These are phyloP conservation scores for Penicillium antarcticum DNA, from an alignment of 495 filamentous ascomycete species.

Conservation along the genomic window DNA sequence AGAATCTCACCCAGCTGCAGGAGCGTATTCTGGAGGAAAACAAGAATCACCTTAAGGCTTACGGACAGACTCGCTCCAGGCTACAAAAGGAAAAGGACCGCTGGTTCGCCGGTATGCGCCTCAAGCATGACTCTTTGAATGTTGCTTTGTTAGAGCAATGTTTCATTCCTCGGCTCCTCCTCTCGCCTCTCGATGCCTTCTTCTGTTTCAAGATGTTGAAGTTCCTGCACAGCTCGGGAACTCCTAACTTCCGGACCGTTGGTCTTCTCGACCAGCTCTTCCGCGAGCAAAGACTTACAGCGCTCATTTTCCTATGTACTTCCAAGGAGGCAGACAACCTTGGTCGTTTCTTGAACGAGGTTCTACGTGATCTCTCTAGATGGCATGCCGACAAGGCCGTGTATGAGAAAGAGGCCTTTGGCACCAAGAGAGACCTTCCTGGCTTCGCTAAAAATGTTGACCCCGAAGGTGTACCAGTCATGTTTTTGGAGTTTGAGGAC, in stretches of 20 bases:
- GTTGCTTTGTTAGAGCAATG: conserved; percentile 82
- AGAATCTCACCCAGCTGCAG: conserved; percentile 54
- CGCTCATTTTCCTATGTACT: conserved; percentile 82
- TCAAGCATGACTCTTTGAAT: conserved; percentile 64
- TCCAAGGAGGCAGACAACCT: conserved; percentile 87
- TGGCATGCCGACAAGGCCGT: conserved; percentile 78
- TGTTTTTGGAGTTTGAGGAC: conserved; percentile 76
- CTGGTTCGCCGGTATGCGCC: conserved; percentile 67
- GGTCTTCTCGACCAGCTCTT: conserved; percentile 82
- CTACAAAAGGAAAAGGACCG: conserved; percentile 72
- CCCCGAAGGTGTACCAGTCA: conserved; percentile 57
- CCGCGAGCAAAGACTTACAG: conserved; percentile 69
- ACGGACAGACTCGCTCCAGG: conserved; percentile 58
- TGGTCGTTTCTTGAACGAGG: conserved; percentile 78
- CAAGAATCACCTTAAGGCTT: conserved; percentile 61
- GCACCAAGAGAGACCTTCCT: conserved; percentile 56
- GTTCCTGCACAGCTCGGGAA: conserved; percentile 76
- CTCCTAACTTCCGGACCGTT: conserved; percentile 83
- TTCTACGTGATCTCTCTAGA: conserved; percentile 69
- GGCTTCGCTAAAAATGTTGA: conserved; percentile 67
- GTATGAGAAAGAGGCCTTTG: conserved; percentile 79
- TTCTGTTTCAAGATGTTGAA: conserved; percentile 83
- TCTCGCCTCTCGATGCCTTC: conserved; percentile 82
- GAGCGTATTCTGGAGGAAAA: conserved; percentile 67
- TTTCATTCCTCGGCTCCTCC: conserved; percentile 77